phyloP scores from a whole-genome alignment of 2,329 filamentous ascomycete species.

The Rhynchosporium agropyri region DNA sequence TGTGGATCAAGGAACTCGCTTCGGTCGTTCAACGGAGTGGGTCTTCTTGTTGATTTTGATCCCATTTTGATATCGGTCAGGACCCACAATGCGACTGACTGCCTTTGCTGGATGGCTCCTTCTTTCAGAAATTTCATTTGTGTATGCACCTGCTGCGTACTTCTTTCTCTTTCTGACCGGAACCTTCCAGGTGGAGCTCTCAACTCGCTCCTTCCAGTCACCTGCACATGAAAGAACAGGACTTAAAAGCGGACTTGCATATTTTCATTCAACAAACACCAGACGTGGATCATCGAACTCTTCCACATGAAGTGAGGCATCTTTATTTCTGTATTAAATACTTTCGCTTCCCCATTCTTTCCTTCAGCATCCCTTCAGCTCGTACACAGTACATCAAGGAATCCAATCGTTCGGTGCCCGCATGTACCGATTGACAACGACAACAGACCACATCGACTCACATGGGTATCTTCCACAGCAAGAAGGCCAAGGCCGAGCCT shows the following conservation, averaged over 20 bases:
- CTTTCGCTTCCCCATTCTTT: background rate
- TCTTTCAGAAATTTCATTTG: background rate
- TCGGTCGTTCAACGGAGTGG: conserved; percentile 19
- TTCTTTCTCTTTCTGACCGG: background rate
- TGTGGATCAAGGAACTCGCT: conserved; percentile 15
- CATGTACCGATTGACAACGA: background rate
- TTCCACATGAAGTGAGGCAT: background rate
- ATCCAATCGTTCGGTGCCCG: background rate
- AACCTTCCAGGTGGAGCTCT: background rate
- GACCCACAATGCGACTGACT: background rate
- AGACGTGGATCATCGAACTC: background rate
- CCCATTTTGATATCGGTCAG: background rate
- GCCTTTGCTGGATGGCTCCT: conserved; percentile 4
- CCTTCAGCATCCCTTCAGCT: background rate
- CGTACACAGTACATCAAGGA: background rate
- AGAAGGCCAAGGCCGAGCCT: conserved; percentile 15
- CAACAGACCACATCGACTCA: background rate
- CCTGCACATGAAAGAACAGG: background rate
- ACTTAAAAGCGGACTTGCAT: background rate
- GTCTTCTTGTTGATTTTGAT: background rate
- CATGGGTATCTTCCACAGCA: conserved; percentile 26
- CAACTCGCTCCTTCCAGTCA: background rate
- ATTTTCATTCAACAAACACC: background rate
- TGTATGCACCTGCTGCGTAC: background rate
- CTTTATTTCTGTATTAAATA: conserved; percentile 7